Base-by-base conservation (phyloP, 352 stramenopile species). In the Pythium biforme region DNA sequence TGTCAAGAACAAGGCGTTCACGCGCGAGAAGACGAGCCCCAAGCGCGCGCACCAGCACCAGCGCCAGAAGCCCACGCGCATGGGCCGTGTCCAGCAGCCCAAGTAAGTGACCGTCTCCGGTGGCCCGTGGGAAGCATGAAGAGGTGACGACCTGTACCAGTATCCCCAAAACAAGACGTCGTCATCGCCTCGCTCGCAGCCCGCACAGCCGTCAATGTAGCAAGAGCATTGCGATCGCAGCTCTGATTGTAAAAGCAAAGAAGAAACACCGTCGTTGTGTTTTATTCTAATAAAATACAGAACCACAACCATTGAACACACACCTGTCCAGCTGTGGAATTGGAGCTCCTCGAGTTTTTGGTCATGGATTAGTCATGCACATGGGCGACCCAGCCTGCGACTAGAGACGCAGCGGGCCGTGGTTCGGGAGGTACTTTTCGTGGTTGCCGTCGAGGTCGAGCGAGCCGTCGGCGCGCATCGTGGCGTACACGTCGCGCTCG, bases 401-500 rank as follows among this genome's bases (percentile, higher is more conserved):
- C 81, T 87, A 90, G 56, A 85, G 70, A 55, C 76, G 77, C 33
- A 91, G 76, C 22, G 74, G 76, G 55, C 81, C 96, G 83, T 87
- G 94, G 84, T 86, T 97, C 67, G 79, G 84, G 50, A 81, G 79
- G 92, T 97, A 97, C 95, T 99, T 99, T 66, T 99, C 97, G 81
- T 98, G 96, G 81, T 99, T 99, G 73, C 97, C 97, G 74, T 98
- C 97, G 8, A 97, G 74, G 22, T 77, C 67, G 19, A 99, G 86
- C 66, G 89, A 90, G 72, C 97, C 97, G 65, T 94, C 90, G 59
- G 97, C 89, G 68, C 97, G 91, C 83, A 98, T 97, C 64, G 86
- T 70, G 26, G 98, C 96, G 85, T 99, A 99, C 65, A 99, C 93
- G 64, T 99, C 95, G 76, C 94, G 92, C 62, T 96, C 86, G 81